A percentile compares a stretch with the other conserved stretches of the same genome.
Conservation (phyloP, 176 grass and related monocot genomes). For the Triticum urartu region DNA sequence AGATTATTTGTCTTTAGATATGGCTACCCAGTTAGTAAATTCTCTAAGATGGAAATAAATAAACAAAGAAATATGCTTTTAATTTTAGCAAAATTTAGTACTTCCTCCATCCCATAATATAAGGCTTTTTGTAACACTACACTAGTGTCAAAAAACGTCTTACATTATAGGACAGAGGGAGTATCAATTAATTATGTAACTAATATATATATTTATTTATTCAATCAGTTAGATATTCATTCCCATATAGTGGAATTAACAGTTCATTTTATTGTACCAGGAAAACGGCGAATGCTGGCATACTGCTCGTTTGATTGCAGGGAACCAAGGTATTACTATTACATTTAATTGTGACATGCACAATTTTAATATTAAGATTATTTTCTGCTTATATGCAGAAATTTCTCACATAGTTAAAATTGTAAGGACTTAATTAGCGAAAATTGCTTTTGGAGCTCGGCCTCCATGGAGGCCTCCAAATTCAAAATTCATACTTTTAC, state of each 20-base stretch:
- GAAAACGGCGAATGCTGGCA: slow-evolving; percentile 33
- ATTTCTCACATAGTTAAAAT: too few species aligned
- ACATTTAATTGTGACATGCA: too few species aligned
- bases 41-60: background rate
- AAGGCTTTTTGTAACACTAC: too few species aligned
- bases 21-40: background rate
- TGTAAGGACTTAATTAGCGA: too few species aligned
- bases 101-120: too few species aligned
- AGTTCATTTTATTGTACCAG: slow-evolving; percentile 24
- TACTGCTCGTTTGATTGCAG: slow-evolving; percentile 22
- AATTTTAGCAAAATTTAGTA: background rate
- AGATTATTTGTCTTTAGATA: background rate
- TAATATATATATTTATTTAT: background rate
- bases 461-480: too few species aligned
- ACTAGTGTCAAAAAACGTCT: too few species aligned
- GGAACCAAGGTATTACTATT: slow-evolving; percentile 23
- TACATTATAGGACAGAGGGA: too few species aligned
- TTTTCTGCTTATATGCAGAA: too few species aligned
- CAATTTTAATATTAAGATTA: too few species aligned
- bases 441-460: too few species aligned
- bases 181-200: background rate
- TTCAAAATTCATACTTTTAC: too few species aligned
- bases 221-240: background rate
- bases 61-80: slow-evolving; percentile 1
- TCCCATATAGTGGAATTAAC: background rate